Evolutionary conservation across 208 protist genomes (phyloP), one percentile per base, ranked within the genome.

Genomic region (Acanthamoeba castellanii): DNA sequence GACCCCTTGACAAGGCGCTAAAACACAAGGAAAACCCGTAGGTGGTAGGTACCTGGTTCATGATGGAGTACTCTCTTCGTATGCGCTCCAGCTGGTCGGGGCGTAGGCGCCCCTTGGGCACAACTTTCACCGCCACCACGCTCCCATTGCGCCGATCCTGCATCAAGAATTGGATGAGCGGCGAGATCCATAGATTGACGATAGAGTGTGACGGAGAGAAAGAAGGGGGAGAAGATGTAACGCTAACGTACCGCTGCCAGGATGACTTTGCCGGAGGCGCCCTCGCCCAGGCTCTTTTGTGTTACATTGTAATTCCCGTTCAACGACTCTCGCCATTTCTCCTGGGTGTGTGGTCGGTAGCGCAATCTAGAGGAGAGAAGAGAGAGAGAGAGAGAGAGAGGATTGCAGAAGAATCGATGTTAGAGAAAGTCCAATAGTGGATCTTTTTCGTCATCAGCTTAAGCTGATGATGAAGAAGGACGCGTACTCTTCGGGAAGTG

Each of bases 51-150:
- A 70, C 84, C 50, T 91, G 84, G 32, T 91, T 91, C 84, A 91
- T 91, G 50, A 91, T 91, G n/a, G 84, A 91, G 61, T 91, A 91
- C 55, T 91, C 84, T 42, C 57, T 18, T 27, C 76, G 9, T 7
- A 85, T 85, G 14, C 76, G 76, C 18, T 50, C 76, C 20, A 85
- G 42, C 42, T 85, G 76, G n/a, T 85, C 76, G 11, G 76, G 42
- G 27, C 76, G 76, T 18, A 85, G 76, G 9, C 76, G 76, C 13
- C 76, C 76, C 45, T 85, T 85, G 22, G 76, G 76, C 0, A 85
- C 47, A 2, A 85, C 22, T 37, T 85, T 85, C n/a, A 85, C 30
- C 22, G 76, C 76, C 20, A 85, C 76, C 5, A 85, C 76, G 16
- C 55, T 2, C 13, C 45, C 76, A 34, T 22, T 85, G 6, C 76